Conservation (phyloP, 768 basidiomycete genomes). For the Rhodocollybia butyracea region DNA sequence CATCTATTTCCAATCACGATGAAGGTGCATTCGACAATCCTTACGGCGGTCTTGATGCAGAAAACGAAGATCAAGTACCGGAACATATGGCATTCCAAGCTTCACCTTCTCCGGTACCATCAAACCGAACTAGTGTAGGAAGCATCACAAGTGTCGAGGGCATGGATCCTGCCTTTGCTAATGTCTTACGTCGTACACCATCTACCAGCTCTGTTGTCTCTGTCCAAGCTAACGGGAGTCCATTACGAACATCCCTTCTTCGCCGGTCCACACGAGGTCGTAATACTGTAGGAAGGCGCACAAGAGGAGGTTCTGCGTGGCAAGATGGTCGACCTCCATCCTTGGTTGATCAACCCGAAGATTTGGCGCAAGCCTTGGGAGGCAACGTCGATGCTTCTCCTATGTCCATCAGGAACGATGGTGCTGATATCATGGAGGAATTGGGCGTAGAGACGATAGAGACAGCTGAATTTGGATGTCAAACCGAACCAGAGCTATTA, state of each 20-base stretch:
- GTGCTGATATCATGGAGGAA: slow-evolving; percentile 30
- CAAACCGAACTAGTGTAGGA: slow-evolving; percentile 54
- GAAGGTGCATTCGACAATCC: slow-evolving; percentile 7
- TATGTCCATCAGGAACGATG: slow-evolving; percentile 32
- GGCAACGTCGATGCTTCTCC: slow-evolving; percentile 37
- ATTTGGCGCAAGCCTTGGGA: slow-evolving; percentile 64
- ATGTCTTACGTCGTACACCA: slow-evolving; percentile 61
- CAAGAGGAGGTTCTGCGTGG: slow-evolving; percentile 65
- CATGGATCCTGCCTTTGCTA: slow-evolving; percentile 85
- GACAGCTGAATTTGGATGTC: slow-evolving; percentile 61
- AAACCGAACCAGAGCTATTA: slow-evolving; percentile 50
- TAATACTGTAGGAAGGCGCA: slow-evolving; percentile 41
- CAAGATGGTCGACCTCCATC: slow-evolving; percentile 70
- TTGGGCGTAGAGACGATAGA: slow-evolving; percentile 28
- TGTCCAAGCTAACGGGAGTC: slow-evolving; percentile 40
- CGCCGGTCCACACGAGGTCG: slow-evolving; percentile 48
- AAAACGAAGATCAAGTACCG: slow-evolving; percentile 26
- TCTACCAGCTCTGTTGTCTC: slow-evolving; percentile 37
- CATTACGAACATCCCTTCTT: slow-evolving; percentile 58
- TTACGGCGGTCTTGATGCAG: slow-evolving; percentile 19
- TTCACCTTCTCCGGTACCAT: slow-evolving; percentile 40
- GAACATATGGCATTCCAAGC: slow-evolving; percentile 19
- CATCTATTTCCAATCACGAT: slow-evolving; percentile 27
- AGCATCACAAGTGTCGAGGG: slow-evolving; percentile 51
- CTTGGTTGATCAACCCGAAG: slow-evolving; percentile 68